Evolutionary conservation across 2,329 filamentous ascomycete genomes (phyloP).

Genomic region (Leptodontidium sp.): DNA sequence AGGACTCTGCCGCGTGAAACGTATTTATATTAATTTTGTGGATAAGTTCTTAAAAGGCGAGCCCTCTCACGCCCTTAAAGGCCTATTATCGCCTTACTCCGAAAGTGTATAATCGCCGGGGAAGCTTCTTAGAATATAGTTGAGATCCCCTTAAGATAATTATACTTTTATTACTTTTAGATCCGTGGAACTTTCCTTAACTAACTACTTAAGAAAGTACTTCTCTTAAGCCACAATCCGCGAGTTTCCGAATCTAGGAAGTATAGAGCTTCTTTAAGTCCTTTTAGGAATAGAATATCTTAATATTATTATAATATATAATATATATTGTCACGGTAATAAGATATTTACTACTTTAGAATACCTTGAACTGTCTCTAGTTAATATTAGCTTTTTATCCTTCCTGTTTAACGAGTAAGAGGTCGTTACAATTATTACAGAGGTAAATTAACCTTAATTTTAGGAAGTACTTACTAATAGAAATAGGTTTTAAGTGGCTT

Average conservation of each 20-base stretch:
- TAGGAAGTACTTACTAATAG: too few relatives aligned
- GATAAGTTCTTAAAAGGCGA: slow-evolving; percentile 7
- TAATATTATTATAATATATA: slow-evolving; percentile 24
- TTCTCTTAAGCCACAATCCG: too few relatives aligned
- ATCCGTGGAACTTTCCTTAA: slow-evolving; percentile 9
- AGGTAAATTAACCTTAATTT: slow-evolving; percentile 24
- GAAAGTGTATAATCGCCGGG: background rate
- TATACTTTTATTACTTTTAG: slow-evolving; percentile 10
- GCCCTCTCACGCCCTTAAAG: too few relatives aligned
- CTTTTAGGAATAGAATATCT: slow-evolving; percentile 20
- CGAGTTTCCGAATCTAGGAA: too few relatives aligned
- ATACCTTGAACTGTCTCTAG: slow-evolving; percentile 27
- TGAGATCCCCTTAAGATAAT: slow-evolving; percentile 10
- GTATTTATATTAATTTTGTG: slow-evolving; percentile 6
- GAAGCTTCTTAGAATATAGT: slow-evolving; percentile 9
- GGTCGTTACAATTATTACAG: slow-evolving; percentile 22
- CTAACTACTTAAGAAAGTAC: slow-evolving; percentile 13
- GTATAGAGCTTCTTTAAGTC: slow-evolving; percentile 31
- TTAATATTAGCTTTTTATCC: slow-evolving; percentile 19
- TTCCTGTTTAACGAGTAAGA: slow-evolving; percentile 25
- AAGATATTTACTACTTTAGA: too few relatives aligned
- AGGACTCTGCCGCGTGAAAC: slow-evolving; percentile 12
- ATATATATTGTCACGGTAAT: slow-evolving; percentile 27
- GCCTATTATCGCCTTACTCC: background rate
- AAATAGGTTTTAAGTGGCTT: too few relatives aligned